Percentiles rank a stretch among this genome's conserved stretches.
These are phyloP conservation scores for Caryopteris hybrid DNA, from an alignment of 305 asterid species.

Conservation along the genomic window DNA sequence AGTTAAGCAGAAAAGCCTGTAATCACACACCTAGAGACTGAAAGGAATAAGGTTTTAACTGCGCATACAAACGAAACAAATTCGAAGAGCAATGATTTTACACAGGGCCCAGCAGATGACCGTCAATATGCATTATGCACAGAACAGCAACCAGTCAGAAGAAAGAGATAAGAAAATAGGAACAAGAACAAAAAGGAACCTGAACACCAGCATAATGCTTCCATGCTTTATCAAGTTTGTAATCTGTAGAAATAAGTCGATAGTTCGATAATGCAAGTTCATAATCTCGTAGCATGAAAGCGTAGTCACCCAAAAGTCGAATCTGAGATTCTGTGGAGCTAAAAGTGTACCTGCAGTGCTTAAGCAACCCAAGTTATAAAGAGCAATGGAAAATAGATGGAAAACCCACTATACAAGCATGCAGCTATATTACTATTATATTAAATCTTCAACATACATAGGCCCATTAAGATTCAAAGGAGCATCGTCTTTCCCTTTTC, in stretches of 20 bases:
- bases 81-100: neutral
- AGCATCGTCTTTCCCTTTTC: constrained; percentile 95
- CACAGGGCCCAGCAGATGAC: neutral
- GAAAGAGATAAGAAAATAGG: constrained; percentile 3
- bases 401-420: constrained; percentile 13
- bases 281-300: constrained; percentile 96
- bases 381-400: constrained; percentile 16
- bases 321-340: constrained; percentile 95
- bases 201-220: constrained; percentile 95
- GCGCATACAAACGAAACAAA: neutral
- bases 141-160: constrained; percentile 10
- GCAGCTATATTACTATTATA: constrained; percentile 14
- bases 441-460: constrained; percentile 43
- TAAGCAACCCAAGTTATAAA: constrained; percentile 37
- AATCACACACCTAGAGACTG: neutral
- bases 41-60: neutral
- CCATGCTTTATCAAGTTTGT: constrained; percentile 98
- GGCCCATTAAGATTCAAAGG: constrained; percentile 65
- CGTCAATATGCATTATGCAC: constrained; percentile 2
- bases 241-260: constrained; percentile 90
- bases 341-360: constrained; percentile 81
- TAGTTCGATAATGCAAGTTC: constrained; percentile 98
- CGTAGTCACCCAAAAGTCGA: constrained; percentile 94
- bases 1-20: neutral
- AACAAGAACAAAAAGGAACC: constrained; percentile 36